phyloP scores from a whole-genome alignment of 2,329 filamentous ascomycete genomes.

The Stemphylium vesicarium region DNA sequence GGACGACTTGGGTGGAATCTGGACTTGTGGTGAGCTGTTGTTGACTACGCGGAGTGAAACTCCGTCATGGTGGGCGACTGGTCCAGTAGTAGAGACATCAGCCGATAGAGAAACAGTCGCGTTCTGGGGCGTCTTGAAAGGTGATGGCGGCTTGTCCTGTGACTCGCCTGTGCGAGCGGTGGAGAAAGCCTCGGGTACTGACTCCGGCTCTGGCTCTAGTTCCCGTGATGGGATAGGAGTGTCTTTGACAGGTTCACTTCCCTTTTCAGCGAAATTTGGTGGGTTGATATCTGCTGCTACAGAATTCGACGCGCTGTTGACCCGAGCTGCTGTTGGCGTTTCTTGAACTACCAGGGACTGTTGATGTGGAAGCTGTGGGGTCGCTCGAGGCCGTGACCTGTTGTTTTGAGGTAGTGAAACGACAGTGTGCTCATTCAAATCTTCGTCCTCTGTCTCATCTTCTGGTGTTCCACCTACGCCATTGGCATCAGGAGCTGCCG shows the following conservation, averaged over 20 bases:
- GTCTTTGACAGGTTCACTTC: not conserved
- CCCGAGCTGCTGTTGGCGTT: conserved; percentile 36
- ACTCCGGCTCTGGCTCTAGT: not conserved
- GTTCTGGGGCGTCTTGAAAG: not conserved
- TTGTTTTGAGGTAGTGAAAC: conserved; percentile 24
- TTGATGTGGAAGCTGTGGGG: conserved; percentile 32
- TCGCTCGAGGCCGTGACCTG: conserved; percentile 23
- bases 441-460: conserved; percentile 37
- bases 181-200: conserved; percentile 15
- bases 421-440: conserved; percentile 23
- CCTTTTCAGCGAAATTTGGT: not conserved
- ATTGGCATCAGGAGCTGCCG: conserved; percentile 18
- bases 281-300: not conserved
- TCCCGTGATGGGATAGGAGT: not conserved
- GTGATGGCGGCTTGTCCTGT: not conserved
- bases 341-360: conserved; percentile 41
- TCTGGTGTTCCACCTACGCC: conserved; percentile 16
- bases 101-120: not conserved
- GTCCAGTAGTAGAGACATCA: not conserved
- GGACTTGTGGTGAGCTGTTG: conserved; percentile 11
- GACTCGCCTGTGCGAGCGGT: conserved; percentile 27
- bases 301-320: conserved; percentile 4
- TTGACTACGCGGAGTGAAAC: not conserved
- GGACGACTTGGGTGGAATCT: conserved; percentile 8
- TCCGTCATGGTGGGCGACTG: not conserved